Base-by-base conservation (phyloP, 2,329 filamentous ascomycete genomes). In the Fusarium tjaetaba region DNA sequence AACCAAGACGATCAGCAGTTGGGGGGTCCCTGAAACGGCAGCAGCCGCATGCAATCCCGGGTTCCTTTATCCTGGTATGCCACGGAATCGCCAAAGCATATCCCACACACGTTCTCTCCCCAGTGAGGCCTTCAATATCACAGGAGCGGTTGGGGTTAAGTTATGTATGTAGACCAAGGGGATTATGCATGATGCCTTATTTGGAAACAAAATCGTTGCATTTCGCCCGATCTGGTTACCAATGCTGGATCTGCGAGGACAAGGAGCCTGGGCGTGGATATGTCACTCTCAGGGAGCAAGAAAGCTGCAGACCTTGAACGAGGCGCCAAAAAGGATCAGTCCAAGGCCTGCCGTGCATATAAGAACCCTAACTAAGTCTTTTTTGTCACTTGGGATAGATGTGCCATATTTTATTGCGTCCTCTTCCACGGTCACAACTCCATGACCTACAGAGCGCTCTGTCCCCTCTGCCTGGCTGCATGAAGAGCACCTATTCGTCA, bases 41-140 rank as follows among this genome's bases (percentile, higher is more conserved):
- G 73, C 64, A 73, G 65, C 76, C 70, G 76, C 69, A 65, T 73
- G 55, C 52, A 64, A 76, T 78, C 71, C 59, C 59, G 60, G 48
- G 48, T 45, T 38, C 26, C 38, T 57, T 48, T 57, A 65, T 45
- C 61, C 63, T 66, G 60, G 36, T 22, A 45, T 38, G 49, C 24
- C 39, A 56, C 43, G 45, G 18, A 42, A 61, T 57, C 56, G 38
- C 46, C 49, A 49, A 51, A 38, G 48, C 20, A 32, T 48, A 66
- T 56, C 59, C 64, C 45, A 59, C 49, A 62, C 45, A 59, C 49
- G 51, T 53, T 53, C 34, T 38, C 39, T 67, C 43, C 46, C 24
- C 41, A 46, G 32, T 51, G 39, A 56, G 70, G 52, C 34, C 39
- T 32, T 34, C 41, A 26, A 49, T 42, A 51, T 45, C 36, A 53